A percentile compares a stretch with the other conserved stretches of the same genome.
phyloP scores from a whole-genome alignment of 2,329 filamentous ascomycete genomes.

The Dactylellina haptotyla region DNA sequence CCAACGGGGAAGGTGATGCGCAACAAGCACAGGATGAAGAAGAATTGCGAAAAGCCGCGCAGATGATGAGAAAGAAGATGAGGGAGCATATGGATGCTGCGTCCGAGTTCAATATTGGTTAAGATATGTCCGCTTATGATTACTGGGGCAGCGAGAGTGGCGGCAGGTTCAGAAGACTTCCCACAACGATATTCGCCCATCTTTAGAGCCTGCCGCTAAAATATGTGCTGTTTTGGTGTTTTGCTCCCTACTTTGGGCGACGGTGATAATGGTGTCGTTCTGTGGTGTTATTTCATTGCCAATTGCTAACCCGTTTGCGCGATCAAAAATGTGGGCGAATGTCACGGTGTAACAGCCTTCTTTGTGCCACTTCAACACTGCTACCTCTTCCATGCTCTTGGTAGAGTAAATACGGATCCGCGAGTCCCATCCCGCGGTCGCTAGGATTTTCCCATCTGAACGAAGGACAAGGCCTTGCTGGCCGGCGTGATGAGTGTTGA shows the following conservation, averaged over 20 bases:
- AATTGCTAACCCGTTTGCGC: conserved; percentile 61
- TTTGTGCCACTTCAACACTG: conserved; percentile 93
- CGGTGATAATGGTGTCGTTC: conserved; percentile 13
- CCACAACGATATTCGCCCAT: conserved; percentile 95
- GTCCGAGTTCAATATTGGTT: conserved; percentile 76
- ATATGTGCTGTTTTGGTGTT: conserved; percentile 69
- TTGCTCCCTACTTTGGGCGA: conserved; percentile 7
- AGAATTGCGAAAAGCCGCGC: conserved; percentile 59
- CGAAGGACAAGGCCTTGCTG: conserved; percentile 83
- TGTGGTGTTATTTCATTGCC: conserved; percentile 27
- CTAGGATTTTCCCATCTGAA: conserved; percentile 82
- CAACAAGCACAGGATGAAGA: conserved; percentile 58
- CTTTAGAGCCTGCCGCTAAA: conserved; percentile 89
- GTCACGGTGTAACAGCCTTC: conserved; percentile 84
- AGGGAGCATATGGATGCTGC: conserved; percentile 67
- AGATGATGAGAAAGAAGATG: conserved; percentile 72
- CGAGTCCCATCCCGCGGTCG: conserved; percentile 92
- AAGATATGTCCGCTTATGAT: conserved; percentile 44
- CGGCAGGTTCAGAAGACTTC: conserved; percentile 77
- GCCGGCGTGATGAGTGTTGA: conserved; percentile 87
- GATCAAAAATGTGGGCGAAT: conserved; percentile 66
- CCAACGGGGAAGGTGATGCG: conserved; percentile 59
- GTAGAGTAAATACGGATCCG: conserved; percentile 81
- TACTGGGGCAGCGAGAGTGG: neutral
- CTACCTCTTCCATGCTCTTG: conserved; percentile 84